A percentile compares a stretch with the other conserved stretches of the same genome.
Evolutionary conservation across 1,284 basidiomycete species (phyloP).

Genomic region (Xerocomus minutiporus): DNA sequence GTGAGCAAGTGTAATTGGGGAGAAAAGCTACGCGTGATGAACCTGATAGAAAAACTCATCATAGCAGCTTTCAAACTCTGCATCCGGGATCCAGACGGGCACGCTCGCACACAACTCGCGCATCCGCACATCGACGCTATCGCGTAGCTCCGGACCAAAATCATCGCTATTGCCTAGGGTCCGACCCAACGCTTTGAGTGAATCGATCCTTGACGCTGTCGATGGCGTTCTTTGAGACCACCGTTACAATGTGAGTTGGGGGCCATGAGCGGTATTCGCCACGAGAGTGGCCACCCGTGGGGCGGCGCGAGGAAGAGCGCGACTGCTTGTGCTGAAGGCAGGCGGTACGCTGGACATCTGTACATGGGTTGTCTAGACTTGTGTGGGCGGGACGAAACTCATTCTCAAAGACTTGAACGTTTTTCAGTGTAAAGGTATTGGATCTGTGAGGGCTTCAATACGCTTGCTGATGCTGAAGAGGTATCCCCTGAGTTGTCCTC

Average conservation of each 20-base stretch:
- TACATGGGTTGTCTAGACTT: conserved; percentile 39
- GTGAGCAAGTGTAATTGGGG: neutral
- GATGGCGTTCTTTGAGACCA: conserved; percentile 72
- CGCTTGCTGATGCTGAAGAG: too few species aligned
- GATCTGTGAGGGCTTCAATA: too few species aligned
- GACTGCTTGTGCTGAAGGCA: conserved; percentile 46
- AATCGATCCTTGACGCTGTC: conserved; percentile 56
- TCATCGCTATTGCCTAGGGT: conserved; percentile 64
- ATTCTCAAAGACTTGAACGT: too few species aligned
- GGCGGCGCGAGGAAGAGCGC: conserved; percentile 46
- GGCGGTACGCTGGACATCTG: conserved; percentile 31
- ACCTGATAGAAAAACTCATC: conserved; percentile 87
- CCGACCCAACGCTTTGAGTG: conserved; percentile 72
- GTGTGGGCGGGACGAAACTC: conserved; percentile 20
- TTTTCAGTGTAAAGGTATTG: too few species aligned
- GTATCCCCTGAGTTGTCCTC: too few species aligned
- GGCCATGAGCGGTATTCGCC: conserved; percentile 41
- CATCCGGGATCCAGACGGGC: conserved; percentile 79
- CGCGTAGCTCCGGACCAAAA: conserved; percentile 53
- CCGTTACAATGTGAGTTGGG: conserved; percentile 73
- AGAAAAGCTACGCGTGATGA: conserved; percentile 4
- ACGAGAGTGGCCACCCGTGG: conserved; percentile 13
- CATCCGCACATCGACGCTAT: conserved; percentile 60
- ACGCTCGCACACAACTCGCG: conserved; percentile 51
- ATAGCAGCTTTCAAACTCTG: conserved; percentile 73